Base-by-base conservation (phyloP, 2,329 filamentous ascomycete species). In the Daldinia sp. region DNA sequence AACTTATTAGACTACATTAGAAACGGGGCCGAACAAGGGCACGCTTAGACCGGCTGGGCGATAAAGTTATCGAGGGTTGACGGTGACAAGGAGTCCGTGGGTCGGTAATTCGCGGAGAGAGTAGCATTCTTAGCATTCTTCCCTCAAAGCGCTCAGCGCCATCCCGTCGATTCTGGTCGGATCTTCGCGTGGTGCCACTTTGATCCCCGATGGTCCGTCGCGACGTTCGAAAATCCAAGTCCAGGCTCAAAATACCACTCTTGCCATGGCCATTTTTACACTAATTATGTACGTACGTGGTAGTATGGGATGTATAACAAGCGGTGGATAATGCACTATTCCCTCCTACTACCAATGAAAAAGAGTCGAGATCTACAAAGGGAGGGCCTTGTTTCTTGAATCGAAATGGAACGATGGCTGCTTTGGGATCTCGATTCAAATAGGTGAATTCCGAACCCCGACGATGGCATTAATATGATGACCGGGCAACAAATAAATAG, bases 171-270 rank as follows among this genome's bases (percentile, higher is more conserved):
- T 45, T 45, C 53, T 61, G 58, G 58, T 48, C 50, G 62, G 58
- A 67, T 67, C 58, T 62, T 67, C 61, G 34, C 51, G 58, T 66
- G 64, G 64, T 48, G 54, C 61, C 64, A 66, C 64, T 50, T 51
- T 52, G 41, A 17, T 30, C 49, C 37, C 17, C 34, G 21, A 52
- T 45, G 47, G 52, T 53, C 43, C 37, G 48, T 61, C n/a, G 27
- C n/a, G 25, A 29, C 8, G 15, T 15, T n/a, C n/a, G n/a, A n/a
- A 11, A 25, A 10, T 57, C 25, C 19, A 23, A 37, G 19, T 32
- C 30, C 29, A 34, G 15, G 25, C 41, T 41, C n/a, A 55, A 11
- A 55, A 56, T 55, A 37, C 43, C n/a, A 61, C 51, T 13, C 19
- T 45, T 21, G 21, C 4, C 25, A 21, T 45, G 39, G 21, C 4